These are phyloP conservation scores for Rosa persica DNA, from an alignment of 306 rosid species.

Conservation along the genomic window DNA sequence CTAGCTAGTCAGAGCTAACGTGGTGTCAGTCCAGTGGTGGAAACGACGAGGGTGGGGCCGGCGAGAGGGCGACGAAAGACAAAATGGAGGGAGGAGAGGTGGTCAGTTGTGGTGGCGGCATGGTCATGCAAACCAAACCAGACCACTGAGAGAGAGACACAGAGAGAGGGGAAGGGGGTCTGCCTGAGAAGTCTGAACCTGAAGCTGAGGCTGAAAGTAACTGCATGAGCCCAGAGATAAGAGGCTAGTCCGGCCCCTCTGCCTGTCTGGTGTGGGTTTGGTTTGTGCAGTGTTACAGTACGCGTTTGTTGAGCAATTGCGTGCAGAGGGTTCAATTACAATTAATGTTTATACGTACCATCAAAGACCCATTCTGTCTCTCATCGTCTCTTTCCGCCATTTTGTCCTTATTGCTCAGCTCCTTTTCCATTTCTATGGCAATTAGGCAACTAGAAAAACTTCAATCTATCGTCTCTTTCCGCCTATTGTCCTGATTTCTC, in stretches of 20 bases:
- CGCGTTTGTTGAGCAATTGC: conserved; percentile 47
- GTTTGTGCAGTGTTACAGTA: conserved; percentile 35
- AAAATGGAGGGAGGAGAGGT: conserved; percentile 30
- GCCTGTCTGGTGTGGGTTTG: neutral
- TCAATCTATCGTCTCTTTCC: no score
- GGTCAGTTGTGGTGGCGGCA: neutral
- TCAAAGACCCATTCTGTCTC: neutral
- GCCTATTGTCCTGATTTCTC: no score
- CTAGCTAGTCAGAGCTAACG: neutral
- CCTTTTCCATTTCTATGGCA: neutral
- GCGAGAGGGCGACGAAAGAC: conserved; percentile 18
- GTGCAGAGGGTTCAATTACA: conserved; percentile 45
- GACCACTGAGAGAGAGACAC: neutral
- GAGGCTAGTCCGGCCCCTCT: neutral
- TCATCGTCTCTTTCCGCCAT: neutral
- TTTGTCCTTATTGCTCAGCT: neutral
- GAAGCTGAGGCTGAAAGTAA: neutral
- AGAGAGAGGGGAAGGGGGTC: neutral
- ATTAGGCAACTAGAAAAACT: no score
- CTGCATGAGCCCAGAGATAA: neutral
- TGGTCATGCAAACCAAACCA: neutral
- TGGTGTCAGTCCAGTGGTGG: neutral
- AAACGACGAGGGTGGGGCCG: neutral
- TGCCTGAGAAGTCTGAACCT: neutral
- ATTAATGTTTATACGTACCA: conserved; percentile 14